phyloP scores from a whole-genome alignment of 352 stramenopile species.

The Globisporangium echinulatum region DNA sequence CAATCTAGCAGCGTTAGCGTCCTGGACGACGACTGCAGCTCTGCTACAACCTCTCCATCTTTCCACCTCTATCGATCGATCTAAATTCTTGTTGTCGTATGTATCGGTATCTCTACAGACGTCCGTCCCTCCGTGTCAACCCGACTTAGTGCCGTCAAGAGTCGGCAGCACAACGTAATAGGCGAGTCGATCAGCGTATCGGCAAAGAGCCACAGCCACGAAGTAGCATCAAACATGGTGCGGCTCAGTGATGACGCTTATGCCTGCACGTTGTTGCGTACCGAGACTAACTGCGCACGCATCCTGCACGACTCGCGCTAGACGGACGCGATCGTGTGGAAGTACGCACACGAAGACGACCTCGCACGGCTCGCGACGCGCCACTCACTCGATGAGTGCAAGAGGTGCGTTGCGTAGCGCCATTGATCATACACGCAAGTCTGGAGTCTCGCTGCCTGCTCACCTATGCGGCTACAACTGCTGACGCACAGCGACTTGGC shows the following conservation, averaged over 20 bases:
- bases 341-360: conserved; percentile 31
- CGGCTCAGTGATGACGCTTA: no score
- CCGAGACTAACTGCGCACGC: no score
- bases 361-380: conserved; percentile 26
- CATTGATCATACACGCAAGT: background rate
- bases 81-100: no score
- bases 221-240: background rate
- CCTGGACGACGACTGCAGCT: no score
- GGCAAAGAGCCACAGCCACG: background rate
- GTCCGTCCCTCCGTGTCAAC: no score
- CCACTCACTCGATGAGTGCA: conserved; percentile 52
- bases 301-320: conserved; percentile 1
- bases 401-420: conserved; percentile 20
- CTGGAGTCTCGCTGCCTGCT: background rate
- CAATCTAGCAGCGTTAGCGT: no score
- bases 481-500: conserved; percentile 27
- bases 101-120: no score
- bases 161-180: no score
- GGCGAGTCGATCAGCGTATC: no score
- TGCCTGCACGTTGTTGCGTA: background rate
- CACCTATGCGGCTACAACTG: background rate
- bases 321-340: conserved; percentile 62
- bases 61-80: no score
- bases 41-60: no score
- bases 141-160: background rate